Evolutionary conservation across 2,329 filamentous ascomycete species (phyloP).

Genomic region (Didymella pomorum): DNA sequence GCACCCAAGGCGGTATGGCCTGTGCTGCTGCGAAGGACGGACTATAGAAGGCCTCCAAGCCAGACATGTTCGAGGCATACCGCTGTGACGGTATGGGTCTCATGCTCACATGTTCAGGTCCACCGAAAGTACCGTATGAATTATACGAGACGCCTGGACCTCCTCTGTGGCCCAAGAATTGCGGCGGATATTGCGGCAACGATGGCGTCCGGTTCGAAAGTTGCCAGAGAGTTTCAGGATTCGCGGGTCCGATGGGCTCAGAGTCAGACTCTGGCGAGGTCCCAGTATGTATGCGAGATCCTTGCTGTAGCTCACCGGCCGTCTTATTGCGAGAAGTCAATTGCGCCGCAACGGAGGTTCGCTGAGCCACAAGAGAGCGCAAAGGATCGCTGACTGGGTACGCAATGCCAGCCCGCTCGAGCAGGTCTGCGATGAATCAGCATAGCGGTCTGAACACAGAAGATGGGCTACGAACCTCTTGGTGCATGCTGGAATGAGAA

Average conservation of each 20-base stretch:
- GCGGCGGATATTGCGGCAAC: slow-evolving; percentile 20
- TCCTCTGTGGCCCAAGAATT: slow-evolving; percentile 7
- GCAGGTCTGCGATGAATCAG: slow-evolving; percentile 63
- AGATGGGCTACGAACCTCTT: slow-evolving; percentile 60
- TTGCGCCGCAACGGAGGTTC: slow-evolving; percentile 13
- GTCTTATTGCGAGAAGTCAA: slow-evolving; percentile 7
- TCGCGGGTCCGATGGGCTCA: slow-evolving; percentile 21
- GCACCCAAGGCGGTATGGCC: slow-evolving; percentile 23
- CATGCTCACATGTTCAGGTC: slow-evolving; percentile 30
- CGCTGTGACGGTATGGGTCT: slow-evolving; percentile 27
- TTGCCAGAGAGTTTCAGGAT: slow-evolving; percentile 28
- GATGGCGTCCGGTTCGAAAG: slow-evolving; percentile 30
- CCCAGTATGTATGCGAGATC: slow-evolving; percentile 23
- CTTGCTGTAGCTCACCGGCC: slow-evolving; percentile 3
- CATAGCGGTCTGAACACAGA: neutral
- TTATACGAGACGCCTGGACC: slow-evolving; percentile 27
- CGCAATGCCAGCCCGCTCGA: slow-evolving; percentile 77
- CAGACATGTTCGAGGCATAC: slow-evolving; percentile 6
- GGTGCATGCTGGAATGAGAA: slow-evolving; percentile 90
- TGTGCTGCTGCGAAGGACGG: slow-evolving; percentile 13
- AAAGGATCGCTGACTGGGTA: slow-evolving; percentile 69
- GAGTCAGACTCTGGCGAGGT: slow-evolving; percentile 19
- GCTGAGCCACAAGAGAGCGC: slow-evolving; percentile 29
- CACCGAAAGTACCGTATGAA: slow-evolving; percentile 16
- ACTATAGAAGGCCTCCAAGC: slow-evolving; percentile 3